A percentile compares a stretch with the other conserved stretches of the same genome.
Conservation (phyloP, 768 basidiomycete species). For the Rhodotorula paludigena region DNA sequence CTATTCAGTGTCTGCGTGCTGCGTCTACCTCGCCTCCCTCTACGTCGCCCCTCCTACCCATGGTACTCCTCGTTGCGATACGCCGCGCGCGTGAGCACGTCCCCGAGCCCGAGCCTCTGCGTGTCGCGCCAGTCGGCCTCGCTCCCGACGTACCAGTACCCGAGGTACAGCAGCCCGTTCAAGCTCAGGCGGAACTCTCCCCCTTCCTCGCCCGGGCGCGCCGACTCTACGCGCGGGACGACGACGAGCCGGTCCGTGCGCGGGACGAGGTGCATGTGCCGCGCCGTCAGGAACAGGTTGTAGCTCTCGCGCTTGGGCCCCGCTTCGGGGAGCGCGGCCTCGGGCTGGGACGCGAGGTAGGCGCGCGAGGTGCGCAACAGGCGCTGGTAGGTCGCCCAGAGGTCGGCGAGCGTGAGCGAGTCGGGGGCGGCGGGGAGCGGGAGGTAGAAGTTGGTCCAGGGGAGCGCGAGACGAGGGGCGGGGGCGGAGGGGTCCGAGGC, state of each 20-base stretch:
- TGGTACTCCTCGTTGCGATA: constrained; percentile 23
- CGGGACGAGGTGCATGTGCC: constrained; percentile 19
- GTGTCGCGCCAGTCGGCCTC: not conserved
- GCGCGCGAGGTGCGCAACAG: not conserved
- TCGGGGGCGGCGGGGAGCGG: not conserved
- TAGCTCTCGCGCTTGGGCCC: constrained; percentile 17
- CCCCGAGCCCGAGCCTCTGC: not conserved
- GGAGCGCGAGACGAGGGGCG: constrained; percentile 3
- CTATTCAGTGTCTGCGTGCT: not conserved
- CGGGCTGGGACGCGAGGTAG: not conserved
- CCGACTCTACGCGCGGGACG: not conserved
- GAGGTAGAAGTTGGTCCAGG: constrained; percentile 19
- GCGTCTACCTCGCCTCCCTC: not conserved
- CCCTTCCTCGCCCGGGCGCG: not conserved
- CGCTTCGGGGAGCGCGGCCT: not conserved
- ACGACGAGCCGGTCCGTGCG: not conserved
- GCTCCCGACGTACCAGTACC: constrained; percentile 12
- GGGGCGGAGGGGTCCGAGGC: not conserved
- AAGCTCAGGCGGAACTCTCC: constrained; percentile 11
- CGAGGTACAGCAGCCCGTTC: constrained; percentile 21
- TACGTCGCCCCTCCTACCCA: not conserved
- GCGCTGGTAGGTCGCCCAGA: not conserved
- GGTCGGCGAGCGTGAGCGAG: not conserved
- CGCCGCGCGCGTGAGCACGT: constrained; percentile 1
- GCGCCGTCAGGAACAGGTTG: constrained; percentile 24